Base-by-base conservation (phyloP, 208 protist species). In the Naegleria fowleri region DNA sequence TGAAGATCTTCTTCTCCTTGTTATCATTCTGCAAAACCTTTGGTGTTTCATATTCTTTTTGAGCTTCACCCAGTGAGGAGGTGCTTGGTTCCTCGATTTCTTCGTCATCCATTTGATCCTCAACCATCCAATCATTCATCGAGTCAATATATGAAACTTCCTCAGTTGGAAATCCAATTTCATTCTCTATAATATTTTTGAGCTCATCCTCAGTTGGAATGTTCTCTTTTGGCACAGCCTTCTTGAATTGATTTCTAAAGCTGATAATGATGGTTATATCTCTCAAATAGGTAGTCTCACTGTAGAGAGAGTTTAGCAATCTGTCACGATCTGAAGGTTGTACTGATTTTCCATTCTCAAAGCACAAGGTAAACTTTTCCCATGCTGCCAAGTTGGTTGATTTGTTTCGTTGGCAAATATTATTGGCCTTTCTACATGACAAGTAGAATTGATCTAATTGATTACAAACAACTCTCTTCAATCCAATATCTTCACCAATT, bases 201-300 rank as follows among this genome's bases (percentile, higher is more conserved):
- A 79, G n/a, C 36, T 79, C 67, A 36, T 25, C 25, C 36, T 79
- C 67, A 36, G 16, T 79, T 36, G 67, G 67, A 13, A 79, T 79
- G 16, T 79, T 36, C n/a, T 79, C 67, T 25, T 79, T 79, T 36
- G 67, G 67, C 0, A 79, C 16, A 79, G 67, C 67, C 9, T 79
- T 79, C 29, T 79, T 79, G 25, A 79, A 79, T 79, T 79, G 67
- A 79, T 79, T 79, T 79, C 67, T 79, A 79, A 79, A 79, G 25
- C 67, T 79, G 9, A 79, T n/a, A 25, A 79, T 79, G 0, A 79
- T 3, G 36, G 67, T 79, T 79, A 7, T 79, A 79, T 79, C 67
- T 79, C 67, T 79, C 9, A 36, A 33, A 79, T 79, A 79, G 29
- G 19, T 79, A 7, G 67, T 79, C 36, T 79, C 25, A 9, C 25